These are phyloP conservation scores for Ambrosiella xylebori DNA, from an alignment of 2,329 filamentous ascomycete species.

Conservation along the genomic window DNA sequence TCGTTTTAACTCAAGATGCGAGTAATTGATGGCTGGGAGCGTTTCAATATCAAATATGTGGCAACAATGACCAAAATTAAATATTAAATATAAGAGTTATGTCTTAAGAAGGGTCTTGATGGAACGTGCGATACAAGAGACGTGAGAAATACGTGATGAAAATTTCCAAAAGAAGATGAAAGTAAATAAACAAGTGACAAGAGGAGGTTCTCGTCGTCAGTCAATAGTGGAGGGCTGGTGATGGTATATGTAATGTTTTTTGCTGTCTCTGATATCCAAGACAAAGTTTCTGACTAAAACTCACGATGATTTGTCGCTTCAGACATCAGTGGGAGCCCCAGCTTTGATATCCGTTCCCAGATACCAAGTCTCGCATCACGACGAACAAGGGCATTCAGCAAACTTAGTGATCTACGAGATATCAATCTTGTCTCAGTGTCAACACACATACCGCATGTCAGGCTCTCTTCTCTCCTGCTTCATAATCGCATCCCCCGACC, in stretches of 20 bases:
- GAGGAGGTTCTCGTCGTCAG: too few relatives aligned
- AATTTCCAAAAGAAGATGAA: not conserved
- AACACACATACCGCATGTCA: too few relatives aligned
- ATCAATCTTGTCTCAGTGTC: too few relatives aligned
- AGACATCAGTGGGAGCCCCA: not conserved
- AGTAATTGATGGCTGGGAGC: not conserved
- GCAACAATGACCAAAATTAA: not conserved
- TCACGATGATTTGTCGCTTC: not conserved
- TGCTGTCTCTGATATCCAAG: not conserved
- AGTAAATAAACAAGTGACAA: not conserved
- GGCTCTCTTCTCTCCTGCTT: too few relatives aligned
- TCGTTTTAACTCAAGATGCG: not conserved
- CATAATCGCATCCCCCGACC: too few relatives aligned
- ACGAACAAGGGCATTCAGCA: too few relatives aligned
- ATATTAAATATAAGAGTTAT: not conserved
- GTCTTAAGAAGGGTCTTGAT: not conserved
- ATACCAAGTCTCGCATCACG: not conserved
- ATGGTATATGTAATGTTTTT: too few relatives aligned
- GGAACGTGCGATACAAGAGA: not conserved
- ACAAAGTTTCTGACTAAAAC: not conserved
- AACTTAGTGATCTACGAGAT: too few relatives aligned
- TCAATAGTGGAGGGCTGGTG: too few relatives aligned
- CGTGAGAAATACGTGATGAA: not conserved
- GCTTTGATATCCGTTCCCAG: not conserved
- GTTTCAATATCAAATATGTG: not conserved